Percentiles rank a stretch among this genome's conserved stretches.
These are phyloP conservation scores for Hypoxylon sp. DNA, from an alignment of 2,329 filamentous ascomycete species.

Conservation along the genomic window DNA sequence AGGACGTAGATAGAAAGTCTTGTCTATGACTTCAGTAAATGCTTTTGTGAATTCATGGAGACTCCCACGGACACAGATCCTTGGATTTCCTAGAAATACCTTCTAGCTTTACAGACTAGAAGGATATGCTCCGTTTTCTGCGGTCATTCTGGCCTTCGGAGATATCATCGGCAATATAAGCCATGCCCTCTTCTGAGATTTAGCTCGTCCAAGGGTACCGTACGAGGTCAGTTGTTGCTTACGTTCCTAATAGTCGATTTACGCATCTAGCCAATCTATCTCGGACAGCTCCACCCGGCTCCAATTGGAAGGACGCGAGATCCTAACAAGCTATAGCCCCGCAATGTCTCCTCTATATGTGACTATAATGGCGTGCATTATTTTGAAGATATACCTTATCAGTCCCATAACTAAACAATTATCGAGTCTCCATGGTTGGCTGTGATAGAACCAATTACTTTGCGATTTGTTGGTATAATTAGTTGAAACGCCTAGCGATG, in stretches of 20 bases:
- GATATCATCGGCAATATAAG: not conserved
- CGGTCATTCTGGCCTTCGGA: not conserved
- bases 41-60: not conserved
- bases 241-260: not conserved
- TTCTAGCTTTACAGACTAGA: not conserved
- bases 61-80: not conserved
- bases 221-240: not conserved
- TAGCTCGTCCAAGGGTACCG: not conserved
- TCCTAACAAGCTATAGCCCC: not conserved
- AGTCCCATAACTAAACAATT: not conserved
- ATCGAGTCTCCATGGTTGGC: not conserved
- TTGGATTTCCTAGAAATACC: not conserved
- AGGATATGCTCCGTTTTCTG: not conserved
- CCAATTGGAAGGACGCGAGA: not conserved
- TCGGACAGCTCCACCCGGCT: not conserved
- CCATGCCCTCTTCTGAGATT: not conserved
- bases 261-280: not conserved
- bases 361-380: not conserved
- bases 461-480: conserved; percentile 1
- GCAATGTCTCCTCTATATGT: not conserved
- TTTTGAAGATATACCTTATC: not conserved
- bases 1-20: not conserved
- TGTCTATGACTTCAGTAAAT: not conserved
- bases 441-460: not conserved
- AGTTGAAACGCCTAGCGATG: not conserved